Evolutionary conservation across 2,329 filamentous ascomycete species (phyloP).

Genomic region (Paracoccidioides lutzii): DNA sequence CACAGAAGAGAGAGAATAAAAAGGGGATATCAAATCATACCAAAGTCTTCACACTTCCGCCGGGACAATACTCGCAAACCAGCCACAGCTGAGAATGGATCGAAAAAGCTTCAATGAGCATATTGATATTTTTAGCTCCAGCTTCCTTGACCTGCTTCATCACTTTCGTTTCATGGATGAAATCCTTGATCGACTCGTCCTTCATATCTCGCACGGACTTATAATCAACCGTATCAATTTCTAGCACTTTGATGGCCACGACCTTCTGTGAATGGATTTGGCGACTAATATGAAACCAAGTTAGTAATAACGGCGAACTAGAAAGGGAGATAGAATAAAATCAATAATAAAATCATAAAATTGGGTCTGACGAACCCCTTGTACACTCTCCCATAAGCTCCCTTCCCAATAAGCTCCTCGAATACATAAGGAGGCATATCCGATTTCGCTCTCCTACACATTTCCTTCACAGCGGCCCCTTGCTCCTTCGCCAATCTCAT

Average conservation of each 20-base stretch:
- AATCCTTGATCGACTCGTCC: constrained; percentile 40
- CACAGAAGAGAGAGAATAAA: neutral
- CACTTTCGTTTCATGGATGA: constrained; percentile 50
- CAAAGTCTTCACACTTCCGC: constrained; percentile 51
- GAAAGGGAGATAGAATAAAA: neutral
- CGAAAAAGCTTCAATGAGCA: constrained; percentile 50
- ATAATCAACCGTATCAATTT: constrained; percentile 38
- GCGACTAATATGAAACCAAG: constrained; percentile 13
- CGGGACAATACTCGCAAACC: constrained; percentile 53
- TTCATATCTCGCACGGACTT: constrained; percentile 33
- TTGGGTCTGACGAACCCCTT: constrained; percentile 26
- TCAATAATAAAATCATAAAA: neutral
- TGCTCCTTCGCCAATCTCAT: constrained; percentile 36
- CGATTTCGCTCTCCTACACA: constrained; percentile 34
- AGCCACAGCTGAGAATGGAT: constrained; percentile 55
- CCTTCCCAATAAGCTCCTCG: constrained; percentile 40
- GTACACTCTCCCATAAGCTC: constrained; percentile 39
- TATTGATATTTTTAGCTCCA: constrained; percentile 50
- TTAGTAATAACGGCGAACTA: constrained; percentile 5
- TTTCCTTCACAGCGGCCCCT: constrained; percentile 32
- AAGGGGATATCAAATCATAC: constrained; percentile 29
- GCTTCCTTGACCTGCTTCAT: constrained; percentile 50
- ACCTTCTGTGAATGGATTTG: constrained; percentile 28
- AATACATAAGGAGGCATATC: constrained; percentile 36
- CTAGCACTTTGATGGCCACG: constrained; percentile 41